Base-by-base conservation (phyloP, 2,329 filamentous ascomycete genomes). In the Cladophialophora bantiana region DNA sequence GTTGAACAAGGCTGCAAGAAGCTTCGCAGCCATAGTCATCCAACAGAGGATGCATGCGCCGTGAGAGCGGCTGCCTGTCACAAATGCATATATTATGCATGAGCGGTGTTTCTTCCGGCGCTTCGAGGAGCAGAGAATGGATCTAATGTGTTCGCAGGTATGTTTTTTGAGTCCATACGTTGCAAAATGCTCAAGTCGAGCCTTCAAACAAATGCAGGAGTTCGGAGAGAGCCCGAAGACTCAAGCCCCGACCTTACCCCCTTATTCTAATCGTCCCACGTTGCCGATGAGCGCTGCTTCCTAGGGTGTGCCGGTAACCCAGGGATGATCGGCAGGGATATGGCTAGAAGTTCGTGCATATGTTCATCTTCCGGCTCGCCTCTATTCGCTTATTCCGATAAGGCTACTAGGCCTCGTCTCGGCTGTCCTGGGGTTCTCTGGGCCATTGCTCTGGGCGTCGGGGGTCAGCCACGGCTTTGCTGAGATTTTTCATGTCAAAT, bases 351-450 rank as follows among this genome's bases (percentile, higher is more conserved):
- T 61, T 35, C 42, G 52, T 61, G 36, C 45, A 18, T 45, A 20
- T 36, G 45, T 52, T 53, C 45, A 12, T 40, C 59, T 34, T 61
- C 59, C 59, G 59, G 60, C 60, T 63, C 60, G 60, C 60, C 53
- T 63, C 42, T 40, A 63, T 63, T 63, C 60, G 60, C 60, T 40
- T 61, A 61, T 50, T 50, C 7, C 45, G 45, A 50, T 57, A 38
- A 57, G 32, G 34, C 26, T 26, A 26, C 26, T 3, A 26, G 2
- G 26, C 26, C 54, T 50, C n/a, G 18, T 20, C 32, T 40, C 31
- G 38, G 32, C 34, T 54, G 50, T 12, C 13, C 36, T 26, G 32
- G 35, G 32, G 7, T 4, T 15, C 36, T 13, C 40, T 18, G 32
- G 34, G 57, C 40, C 57, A 59, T n/a, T 34, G 38, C 34, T 4